A percentile compares a stretch with the other conserved stretches of the same genome.
Evolutionary conservation across 805 yeast genomes (phyloP).

Genomic region (Pichia sporocuriosa): DNA sequence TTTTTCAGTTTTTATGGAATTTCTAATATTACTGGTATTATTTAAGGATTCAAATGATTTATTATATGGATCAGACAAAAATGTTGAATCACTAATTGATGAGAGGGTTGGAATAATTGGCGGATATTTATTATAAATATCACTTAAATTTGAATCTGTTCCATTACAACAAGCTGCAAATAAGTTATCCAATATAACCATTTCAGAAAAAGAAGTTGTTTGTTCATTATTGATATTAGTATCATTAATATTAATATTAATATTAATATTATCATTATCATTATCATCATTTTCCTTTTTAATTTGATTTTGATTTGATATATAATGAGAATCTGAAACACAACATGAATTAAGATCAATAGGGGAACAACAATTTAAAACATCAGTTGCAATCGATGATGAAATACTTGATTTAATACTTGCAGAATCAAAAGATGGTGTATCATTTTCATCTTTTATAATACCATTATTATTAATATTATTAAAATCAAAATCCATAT

Average conservation of each 20-base stretch:
- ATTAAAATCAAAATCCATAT: neutral
- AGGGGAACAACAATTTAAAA: constrained; percentile 5
- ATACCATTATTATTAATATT: neutral
- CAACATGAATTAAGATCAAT: constrained; percentile 9
- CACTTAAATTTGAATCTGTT: neutral
- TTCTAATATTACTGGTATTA: constrained; percentile 4
- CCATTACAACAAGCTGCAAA: constrained; percentile 10
- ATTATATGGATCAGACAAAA: neutral
- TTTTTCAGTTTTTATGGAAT: constrained; percentile 1
- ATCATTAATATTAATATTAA: neutral
- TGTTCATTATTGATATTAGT: neutral
- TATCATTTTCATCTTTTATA: neutral
- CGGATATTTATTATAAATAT: neutral
- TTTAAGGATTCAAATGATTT: neutral
- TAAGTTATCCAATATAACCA: constrained; percentile 7
- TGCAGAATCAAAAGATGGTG: constrained; percentile 3
- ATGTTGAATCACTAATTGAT: neutral
- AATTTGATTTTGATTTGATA: neutral
- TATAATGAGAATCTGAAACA: neutral
- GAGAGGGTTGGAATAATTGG: neutral
- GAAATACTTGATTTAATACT: constrained; percentile 11
- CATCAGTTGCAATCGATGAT: neutral
- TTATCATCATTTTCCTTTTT: neutral
- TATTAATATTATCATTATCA: neutral
- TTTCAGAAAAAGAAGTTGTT: constrained; percentile 9